Conservation (phyloP, 148 eudicot species). For the Persicaria maculosa region DNA sequence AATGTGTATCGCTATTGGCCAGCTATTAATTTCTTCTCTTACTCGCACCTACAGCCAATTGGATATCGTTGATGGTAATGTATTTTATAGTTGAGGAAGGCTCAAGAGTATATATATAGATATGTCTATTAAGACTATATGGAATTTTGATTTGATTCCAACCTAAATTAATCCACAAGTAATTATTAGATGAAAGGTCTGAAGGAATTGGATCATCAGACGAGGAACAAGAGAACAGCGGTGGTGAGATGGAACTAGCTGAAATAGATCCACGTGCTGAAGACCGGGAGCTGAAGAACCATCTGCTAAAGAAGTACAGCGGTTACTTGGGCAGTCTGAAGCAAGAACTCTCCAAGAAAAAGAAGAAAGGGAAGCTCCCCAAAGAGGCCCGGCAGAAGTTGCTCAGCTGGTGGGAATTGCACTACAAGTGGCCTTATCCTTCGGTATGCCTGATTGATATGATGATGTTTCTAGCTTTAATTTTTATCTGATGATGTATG, state of each 20-base stretch:
- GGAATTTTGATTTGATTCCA: not conserved
- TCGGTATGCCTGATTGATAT: conserved; percentile 42
- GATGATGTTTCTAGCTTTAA: no score
- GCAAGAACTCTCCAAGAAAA: conserved; percentile 77
- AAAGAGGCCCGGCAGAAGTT: conserved; percentile 63
- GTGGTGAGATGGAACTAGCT: conserved; percentile 62
- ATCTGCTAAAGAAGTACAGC: conserved; percentile 73
- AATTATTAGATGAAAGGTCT: conserved; percentile 57
- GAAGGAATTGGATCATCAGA: conserved; percentile 76
- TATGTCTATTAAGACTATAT: conserved; percentile 25
- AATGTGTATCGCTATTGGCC: not conserved
- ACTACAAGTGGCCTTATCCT: conserved; percentile 80
- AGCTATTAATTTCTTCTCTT: not conserved
- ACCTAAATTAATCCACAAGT: not conserved
- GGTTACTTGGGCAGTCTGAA: conserved; percentile 86
- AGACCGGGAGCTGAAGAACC: conserved; percentile 87
- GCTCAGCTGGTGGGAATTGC: conserved; percentile 69
- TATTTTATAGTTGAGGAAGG: not conserved
- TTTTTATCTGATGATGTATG: no score
- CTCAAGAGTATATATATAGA: not conserved
- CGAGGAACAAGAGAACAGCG: conserved; percentile 83
- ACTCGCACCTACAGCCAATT: no score
- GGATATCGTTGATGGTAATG: not conserved
- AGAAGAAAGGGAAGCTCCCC: conserved; percentile 69
- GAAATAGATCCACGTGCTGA: conserved; percentile 90